A percentile compares a stretch with the other conserved stretches of the same genome.
phyloP scores from a whole-genome alignment of 352 stramenopile species.

The Phytophthora constricta region DNA sequence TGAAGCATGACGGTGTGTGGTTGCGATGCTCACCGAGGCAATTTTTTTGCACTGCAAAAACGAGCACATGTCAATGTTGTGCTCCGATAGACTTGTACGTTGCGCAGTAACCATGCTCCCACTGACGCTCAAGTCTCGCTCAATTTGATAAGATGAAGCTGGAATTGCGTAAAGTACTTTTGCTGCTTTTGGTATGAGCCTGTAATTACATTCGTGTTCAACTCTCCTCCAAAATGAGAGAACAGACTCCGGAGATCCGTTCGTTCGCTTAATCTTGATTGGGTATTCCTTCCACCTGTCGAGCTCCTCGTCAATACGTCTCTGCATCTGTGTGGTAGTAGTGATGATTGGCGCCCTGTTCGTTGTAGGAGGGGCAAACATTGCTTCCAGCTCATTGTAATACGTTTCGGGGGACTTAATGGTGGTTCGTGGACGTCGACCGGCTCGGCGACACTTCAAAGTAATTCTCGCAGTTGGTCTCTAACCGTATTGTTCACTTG shows the following conservation, averaged over 20 bases:
- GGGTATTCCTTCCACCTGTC: not conserved
- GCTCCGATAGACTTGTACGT: not conserved
- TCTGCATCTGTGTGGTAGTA: not conserved
- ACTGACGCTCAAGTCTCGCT: not conserved
- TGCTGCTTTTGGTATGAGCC: not conserved
- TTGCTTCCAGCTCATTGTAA: not conserved
- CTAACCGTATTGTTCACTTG: not conserved
- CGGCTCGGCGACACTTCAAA: not conserved
- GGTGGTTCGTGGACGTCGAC: not conserved
- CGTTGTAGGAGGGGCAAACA: not conserved
- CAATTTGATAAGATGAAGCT: not conserved
- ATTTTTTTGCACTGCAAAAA: not conserved
- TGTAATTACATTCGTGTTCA: not conserved
- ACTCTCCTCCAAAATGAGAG: not conserved
- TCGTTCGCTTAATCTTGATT: not conserved
- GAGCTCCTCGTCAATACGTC: not conserved
- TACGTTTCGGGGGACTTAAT: not conserved
- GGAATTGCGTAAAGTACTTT: not conserved
- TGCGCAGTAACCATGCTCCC: not conserved
- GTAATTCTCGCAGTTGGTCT: not conserved
- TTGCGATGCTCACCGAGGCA: not conserved
- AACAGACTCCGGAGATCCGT: not conserved
- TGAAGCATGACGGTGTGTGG: not conserved
- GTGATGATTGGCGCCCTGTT: not conserved
- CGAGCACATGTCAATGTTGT: constrained; percentile 1